Evolutionary conservation across 495 filamentous ascomycete species (phyloP).

Genomic region (Pseudoneurospora amorphoporcata): DNA sequence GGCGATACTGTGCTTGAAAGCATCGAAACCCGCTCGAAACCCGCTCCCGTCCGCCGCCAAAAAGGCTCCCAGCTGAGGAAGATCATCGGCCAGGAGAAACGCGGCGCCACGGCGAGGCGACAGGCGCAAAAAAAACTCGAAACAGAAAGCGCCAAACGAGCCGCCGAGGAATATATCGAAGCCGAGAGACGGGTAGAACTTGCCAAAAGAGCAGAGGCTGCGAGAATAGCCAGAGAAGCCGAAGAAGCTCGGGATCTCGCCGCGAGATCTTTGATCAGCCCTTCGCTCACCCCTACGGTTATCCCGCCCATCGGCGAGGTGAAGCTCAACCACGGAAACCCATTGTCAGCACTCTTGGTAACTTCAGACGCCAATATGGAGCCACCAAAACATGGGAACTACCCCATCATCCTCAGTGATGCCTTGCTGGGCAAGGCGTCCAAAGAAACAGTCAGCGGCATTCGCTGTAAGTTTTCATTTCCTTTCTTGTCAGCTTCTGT

Average conservation of each 20-base stretch:
- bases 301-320: background rate
- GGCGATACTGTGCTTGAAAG: background rate
- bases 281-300: background rate
- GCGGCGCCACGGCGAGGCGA: background rate
- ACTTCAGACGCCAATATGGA: conserved; percentile 26
- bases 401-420: conserved; percentile 46
- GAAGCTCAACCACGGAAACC: background rate
- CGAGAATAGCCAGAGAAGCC: background rate
- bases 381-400: conserved; percentile 41
- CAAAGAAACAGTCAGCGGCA: conserved; percentile 42
- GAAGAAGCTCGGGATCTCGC: background rate
- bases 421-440: conserved; percentile 40
- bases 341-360: conserved; percentile 15
- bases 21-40: background rate
- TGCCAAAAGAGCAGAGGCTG: background rate
- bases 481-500: background rate
- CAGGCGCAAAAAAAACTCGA: background rate
- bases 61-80: background rate
- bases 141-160: background rate
- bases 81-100: background rate
- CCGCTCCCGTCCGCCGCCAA: background rate
- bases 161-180: background rate
- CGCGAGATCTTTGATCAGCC: background rate
- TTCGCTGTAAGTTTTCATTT: conserved; percentile 35
- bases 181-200: background rate